phyloP scores from a whole-genome alignment of 345 rosid genomes.

The Geranium rotundifolium region DNA sequence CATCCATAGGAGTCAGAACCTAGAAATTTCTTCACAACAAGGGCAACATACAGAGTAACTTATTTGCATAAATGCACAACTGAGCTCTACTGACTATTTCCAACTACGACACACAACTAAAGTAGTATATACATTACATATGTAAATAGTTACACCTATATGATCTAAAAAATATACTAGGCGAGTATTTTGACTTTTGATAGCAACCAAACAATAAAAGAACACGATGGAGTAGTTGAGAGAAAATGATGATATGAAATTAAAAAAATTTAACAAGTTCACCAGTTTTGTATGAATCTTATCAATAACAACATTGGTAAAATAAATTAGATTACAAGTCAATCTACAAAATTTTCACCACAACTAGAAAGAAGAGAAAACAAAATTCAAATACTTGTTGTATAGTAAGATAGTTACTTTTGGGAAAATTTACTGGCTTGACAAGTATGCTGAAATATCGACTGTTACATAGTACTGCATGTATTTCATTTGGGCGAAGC shows the following conservation, averaged over 20 bases:
- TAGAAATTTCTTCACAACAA: background rate
- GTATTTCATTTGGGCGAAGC: conserved; percentile 96
- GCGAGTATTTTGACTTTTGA: background rate
- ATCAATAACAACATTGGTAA: background rate
- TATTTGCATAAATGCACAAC: background rate
- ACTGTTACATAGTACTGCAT: conserved; percentile 65
- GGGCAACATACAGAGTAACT: background rate
- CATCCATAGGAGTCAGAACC: background rate
- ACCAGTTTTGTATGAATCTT: too few relatives aligned
- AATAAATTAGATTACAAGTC: background rate
- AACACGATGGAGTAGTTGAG: background rate
- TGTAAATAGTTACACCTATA: background rate
- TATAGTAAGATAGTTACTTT: conserved; percentile 33
- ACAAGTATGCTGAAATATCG: conserved; percentile 59
- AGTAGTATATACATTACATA: background rate
- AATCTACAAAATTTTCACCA: background rate
- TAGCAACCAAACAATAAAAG: background rate
- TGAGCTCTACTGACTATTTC: background rate
- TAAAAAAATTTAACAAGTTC: too few relatives aligned
- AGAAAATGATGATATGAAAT: background rate
- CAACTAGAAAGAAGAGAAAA: background rate
- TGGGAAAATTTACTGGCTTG: conserved; percentile 77
- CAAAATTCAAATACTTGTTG: background rate
- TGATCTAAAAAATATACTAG: background rate
- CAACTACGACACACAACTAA: background rate